Conservation (phyloP, 2,329 filamentous ascomycete species). For the Pestalotiopsis sp. region DNA sequence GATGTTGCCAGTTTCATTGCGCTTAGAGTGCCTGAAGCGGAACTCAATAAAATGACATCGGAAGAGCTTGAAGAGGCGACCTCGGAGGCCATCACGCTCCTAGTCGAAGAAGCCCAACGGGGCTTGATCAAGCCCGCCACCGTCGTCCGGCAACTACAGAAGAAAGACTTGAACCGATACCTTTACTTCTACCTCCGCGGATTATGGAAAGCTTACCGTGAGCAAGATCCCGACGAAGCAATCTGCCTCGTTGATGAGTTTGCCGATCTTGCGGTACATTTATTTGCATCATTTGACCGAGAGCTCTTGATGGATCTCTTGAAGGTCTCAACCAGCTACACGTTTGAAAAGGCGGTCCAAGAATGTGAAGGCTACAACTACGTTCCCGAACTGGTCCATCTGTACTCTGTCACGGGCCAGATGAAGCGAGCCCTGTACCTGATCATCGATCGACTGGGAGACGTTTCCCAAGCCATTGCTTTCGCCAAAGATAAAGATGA, state of each 20-base stretch:
- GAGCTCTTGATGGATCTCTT: conserved; percentile 84
- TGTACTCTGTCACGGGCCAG: conserved; percentile 93
- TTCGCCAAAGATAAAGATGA: conserved; percentile 95
- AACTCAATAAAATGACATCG: conserved; percentile 64
- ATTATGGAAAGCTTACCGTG: conserved; percentile 73
- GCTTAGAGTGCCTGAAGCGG: conserved; percentile 76
- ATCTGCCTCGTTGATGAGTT: conserved; percentile 79
- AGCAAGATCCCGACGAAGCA: conserved; percentile 60
- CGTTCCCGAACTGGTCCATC: conserved; percentile 90
- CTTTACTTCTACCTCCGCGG: conserved; percentile 90
- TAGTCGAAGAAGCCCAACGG: conserved; percentile 89
- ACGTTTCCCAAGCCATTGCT: conserved; percentile 89
- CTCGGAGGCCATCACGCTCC: conserved; percentile 78
- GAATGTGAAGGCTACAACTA: conserved; percentile 82
- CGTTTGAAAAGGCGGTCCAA: conserved; percentile 76
- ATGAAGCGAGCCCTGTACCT: conserved; percentile 89
- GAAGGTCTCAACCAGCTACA: conserved; percentile 81
- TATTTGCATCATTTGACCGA: conserved; percentile 85
- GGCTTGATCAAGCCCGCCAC: conserved; percentile 78
- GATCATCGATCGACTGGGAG: conserved; percentile 89
- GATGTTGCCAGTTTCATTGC: conserved; percentile 89
- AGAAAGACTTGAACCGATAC: conserved; percentile 69
- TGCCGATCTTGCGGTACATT: conserved; percentile 80
- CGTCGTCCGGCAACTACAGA: conserved; percentile 77
- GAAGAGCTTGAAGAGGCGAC: conserved; percentile 78